Conservation (phyloP, 352 stramenopile species). For the Pythium brachiatum region DNA sequence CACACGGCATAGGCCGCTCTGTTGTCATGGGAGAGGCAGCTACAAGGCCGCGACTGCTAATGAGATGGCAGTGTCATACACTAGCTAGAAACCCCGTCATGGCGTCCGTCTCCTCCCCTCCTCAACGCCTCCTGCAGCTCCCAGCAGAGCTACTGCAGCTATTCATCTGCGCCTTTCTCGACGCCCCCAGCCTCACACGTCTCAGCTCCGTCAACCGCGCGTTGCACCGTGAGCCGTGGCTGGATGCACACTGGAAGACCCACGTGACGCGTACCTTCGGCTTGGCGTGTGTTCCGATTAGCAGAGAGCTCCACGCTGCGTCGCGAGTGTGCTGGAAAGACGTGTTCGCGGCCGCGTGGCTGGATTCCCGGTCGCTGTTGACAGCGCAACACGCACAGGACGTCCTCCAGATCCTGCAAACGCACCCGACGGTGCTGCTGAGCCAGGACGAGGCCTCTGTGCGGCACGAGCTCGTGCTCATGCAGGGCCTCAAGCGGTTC, state of each 20-base stretch:
- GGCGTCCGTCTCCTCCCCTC: neutral
- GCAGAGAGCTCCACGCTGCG: neutral
- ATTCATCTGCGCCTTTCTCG: conserved; percentile 45
- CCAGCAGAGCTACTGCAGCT: conserved; percentile 35
- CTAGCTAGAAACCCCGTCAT: neutral
- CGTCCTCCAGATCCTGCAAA: conserved; percentile 37
- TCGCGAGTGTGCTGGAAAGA: conserved; percentile 33
- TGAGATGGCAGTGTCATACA: conserved; percentile 4
- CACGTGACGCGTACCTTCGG: conserved; percentile 26
- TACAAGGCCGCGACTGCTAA: too few species aligned
- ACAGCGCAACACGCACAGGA: conserved; percentile 28
- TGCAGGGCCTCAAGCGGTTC: conserved; percentile 49
- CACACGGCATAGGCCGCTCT: neutral
- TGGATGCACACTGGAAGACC: conserved; percentile 36
- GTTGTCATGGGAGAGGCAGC: neutral
- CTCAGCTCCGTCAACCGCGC: conserved; percentile 36
- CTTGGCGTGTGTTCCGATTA: neutral
- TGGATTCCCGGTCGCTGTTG: conserved; percentile 31
- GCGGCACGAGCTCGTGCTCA: conserved; percentile 60
- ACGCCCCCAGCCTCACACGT: conserved; percentile 33
- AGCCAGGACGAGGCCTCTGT: conserved; percentile 36
- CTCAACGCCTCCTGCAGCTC: neutral
- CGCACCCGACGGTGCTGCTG: conserved; percentile 29
- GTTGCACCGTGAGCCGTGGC: conserved; percentile 33
- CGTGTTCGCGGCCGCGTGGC: conserved; percentile 43